Conservation (phyloP, 164 flowering plant genomes). For the Taxillus chinensis region DNA sequence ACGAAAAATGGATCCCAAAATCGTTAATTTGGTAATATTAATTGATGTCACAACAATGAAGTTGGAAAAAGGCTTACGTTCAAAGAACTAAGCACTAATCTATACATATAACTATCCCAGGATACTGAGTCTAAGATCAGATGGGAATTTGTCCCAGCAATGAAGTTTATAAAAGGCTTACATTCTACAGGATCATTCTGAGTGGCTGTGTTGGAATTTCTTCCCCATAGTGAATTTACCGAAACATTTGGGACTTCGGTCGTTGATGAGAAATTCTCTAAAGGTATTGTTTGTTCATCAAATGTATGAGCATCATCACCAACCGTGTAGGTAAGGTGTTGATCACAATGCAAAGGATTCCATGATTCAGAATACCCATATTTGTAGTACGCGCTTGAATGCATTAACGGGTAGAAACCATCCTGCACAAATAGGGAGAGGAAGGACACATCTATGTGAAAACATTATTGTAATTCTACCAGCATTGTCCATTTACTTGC, state of each 20-base stretch:
- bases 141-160: neutral
- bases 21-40: too few species aligned
- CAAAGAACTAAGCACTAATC: too few species aligned
- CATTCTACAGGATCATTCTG: conserved; percentile 37
- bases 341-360: conserved; percentile 34
- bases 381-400: conserved; percentile 41
- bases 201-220: conserved; percentile 23
- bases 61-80: too few species aligned
- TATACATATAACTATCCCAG: too few species aligned
- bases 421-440: conserved; percentile 37
- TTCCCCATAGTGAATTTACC: conserved; percentile 30
- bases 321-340: conserved; percentile 30
- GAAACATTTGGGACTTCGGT: conserved; percentile 25
- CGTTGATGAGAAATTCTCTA: conserved; percentile 27
- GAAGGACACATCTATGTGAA: neutral
- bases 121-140: too few species aligned
- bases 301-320: conserved; percentile 25
- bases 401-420: conserved; percentile 37
- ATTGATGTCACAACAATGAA: too few species aligned
- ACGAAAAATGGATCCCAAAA: too few species aligned
- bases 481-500: neutral
- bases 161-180: conserved; percentile 23
- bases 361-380: conserved; percentile 48
- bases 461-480: neutral
- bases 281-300: conserved; percentile 34